Conservation (phyloP, 106 monocot genomes). For the Platanthera zijinensis region DNA sequence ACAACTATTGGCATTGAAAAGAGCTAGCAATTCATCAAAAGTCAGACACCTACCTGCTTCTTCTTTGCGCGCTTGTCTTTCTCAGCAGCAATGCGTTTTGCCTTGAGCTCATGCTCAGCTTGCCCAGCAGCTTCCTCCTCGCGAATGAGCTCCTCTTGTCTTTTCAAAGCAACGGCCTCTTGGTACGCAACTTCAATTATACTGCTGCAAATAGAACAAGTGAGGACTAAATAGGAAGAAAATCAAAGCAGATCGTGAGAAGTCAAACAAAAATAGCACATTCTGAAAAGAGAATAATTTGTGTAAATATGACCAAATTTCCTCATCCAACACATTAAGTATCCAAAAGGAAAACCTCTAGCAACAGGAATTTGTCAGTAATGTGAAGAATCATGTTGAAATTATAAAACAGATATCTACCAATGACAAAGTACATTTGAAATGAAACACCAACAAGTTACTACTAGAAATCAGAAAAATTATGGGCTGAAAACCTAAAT, state of each 20-base stretch:
- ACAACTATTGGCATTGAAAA: background rate
- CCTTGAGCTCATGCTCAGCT: conserved; percentile 72
- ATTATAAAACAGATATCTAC: background rate
- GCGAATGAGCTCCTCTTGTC: conserved; percentile 96
- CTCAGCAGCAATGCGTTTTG: conserved; percentile 50
- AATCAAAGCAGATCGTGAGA: background rate
- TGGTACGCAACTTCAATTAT: conserved; percentile 88
- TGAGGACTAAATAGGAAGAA: background rate
- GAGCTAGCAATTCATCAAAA: background rate
- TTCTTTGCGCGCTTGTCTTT: conserved; percentile 85
- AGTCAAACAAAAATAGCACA: background rate
- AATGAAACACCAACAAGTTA: background rate
- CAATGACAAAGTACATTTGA: background rate
- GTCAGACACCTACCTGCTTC: conserved; percentile 47
- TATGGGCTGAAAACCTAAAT: background rate
- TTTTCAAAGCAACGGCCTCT: conserved; percentile 89
- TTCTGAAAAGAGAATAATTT: background rate
- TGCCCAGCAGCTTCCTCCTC: conserved; percentile 89
- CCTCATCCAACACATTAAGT: background rate
- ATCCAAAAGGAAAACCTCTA: background rate
- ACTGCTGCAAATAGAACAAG: conserved; percentile 44
- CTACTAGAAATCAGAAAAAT: background rate
- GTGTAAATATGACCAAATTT: background rate
- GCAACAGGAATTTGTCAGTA: background rate
- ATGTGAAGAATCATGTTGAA: background rate